A percentile compares a stretch with the other conserved stretches of the same genome.
Evolutionary conservation across 2,329 filamentous ascomycete genomes (phyloP).

Genomic region (Didymella sp.): DNA sequence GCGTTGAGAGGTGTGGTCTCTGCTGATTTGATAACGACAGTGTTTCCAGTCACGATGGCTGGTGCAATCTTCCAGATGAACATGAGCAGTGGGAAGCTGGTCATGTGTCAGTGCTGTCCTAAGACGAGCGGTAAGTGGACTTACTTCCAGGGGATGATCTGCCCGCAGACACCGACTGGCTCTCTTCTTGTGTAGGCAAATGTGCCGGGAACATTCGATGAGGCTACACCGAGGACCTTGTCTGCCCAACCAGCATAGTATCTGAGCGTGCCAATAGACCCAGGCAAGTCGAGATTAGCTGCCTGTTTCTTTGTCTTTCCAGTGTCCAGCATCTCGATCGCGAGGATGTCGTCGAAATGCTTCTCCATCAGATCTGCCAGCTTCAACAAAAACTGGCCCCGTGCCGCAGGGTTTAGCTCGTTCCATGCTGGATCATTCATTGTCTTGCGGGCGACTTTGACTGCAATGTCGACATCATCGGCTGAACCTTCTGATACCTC

Average conservation of each 20-base stretch:
- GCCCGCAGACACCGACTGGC: constrained; percentile 77
- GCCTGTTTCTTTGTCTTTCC: constrained; percentile 18
- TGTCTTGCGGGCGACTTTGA: constrained; percentile 13
- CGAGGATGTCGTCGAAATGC: constrained; percentile 19
- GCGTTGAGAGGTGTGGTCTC: constrained; percentile 35
- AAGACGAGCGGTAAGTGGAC: constrained; percentile 1
- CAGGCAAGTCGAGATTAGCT: constrained; percentile 64
- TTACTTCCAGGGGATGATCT: constrained; percentile 69
- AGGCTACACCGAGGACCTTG: constrained; percentile 78
- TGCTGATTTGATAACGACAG: constrained; percentile 35
- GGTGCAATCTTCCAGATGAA: constrained; percentile 34
- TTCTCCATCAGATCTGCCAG: constrained; percentile 16
- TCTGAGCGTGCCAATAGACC: constrained; percentile 65
- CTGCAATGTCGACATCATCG: constrained; percentile 18
- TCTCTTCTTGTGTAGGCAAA: constrained; percentile 79
- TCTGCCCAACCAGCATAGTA: constrained; percentile 84
- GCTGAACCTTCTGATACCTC: constrained; percentile 17
- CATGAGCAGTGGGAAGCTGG: constrained; percentile 44
- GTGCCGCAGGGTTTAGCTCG: constrained; percentile 12
- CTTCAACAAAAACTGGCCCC: constrained; percentile 12
- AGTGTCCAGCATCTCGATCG: constrained; percentile 16
- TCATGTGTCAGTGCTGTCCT: background rate
- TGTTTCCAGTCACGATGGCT: constrained; percentile 21
- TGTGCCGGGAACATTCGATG: constrained; percentile 72
- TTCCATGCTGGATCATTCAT: constrained; percentile 14